These are phyloP conservation scores for Paecilomyces sp. DNA, from an alignment of 2,329 filamentous ascomycete genomes.

Conservation along the genomic window DNA sequence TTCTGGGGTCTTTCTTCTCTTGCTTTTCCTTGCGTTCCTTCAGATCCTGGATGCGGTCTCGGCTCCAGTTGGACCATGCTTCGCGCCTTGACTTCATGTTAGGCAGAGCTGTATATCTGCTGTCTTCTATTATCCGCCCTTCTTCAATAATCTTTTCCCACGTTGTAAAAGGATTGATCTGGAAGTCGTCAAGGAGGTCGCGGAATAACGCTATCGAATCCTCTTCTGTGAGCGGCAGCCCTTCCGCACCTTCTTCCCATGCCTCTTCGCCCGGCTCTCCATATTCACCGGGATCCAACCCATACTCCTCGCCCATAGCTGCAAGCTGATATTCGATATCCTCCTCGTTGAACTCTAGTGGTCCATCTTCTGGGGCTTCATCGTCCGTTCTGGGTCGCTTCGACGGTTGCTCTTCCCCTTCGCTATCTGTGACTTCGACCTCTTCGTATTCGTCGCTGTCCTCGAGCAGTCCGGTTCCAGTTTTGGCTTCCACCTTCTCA, in stretches of 20 bases:
- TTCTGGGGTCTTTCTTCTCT: constrained; percentile 73
- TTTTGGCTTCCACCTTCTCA: constrained; percentile 13
- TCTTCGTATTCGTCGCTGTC: constrained; percentile 72
- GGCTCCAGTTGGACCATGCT: constrained; percentile 77
- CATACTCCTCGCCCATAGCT: constrained; percentile 81
- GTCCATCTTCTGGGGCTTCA: constrained; percentile 35
- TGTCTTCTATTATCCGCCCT: constrained; percentile 72
- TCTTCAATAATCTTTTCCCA: constrained; percentile 89
- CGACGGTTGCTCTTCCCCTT: constrained; percentile 43
- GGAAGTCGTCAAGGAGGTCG: constrained; percentile 75
- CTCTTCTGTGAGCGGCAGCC: constrained; percentile 61
- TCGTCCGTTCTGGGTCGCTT: constrained; percentile 48
- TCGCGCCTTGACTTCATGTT: constrained; percentile 78
- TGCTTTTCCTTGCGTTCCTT: constrained; percentile 66
- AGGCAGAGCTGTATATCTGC: constrained; percentile 73
- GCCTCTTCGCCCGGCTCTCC: constrained; percentile 51
- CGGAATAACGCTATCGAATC: constrained; percentile 75
- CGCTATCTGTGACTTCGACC: constrained; percentile 61
- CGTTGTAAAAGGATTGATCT: constrained; percentile 77
- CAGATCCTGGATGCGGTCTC: constrained; percentile 64
- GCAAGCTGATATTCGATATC: constrained; percentile 90
- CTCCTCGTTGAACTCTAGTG: constrained; percentile 81
- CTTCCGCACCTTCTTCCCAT: constrained; percentile 66
- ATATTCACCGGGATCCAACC: constrained; percentile 68
- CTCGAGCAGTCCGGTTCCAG: constrained; percentile 29